A percentile compares a stretch with the other conserved stretches of the same genome.
phyloP scores from a whole-genome alignment of 2,329 filamentous ascomycete species.

The Myriosclerotinia duriaeana region DNA sequence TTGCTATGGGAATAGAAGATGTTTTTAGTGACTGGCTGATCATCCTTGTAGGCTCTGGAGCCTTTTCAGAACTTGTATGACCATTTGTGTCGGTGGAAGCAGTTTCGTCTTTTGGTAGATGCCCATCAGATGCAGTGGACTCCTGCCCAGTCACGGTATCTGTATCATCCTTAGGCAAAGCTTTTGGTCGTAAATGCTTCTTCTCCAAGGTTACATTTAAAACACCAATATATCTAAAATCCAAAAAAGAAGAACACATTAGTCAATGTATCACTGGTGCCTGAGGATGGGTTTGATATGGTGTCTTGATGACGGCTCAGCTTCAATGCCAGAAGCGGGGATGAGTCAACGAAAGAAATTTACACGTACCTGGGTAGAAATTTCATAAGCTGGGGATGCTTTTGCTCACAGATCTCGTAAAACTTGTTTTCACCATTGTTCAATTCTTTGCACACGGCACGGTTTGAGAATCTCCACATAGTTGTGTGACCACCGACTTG shows the following conservation, averaged over 20 bases:
- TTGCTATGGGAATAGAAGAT: slow-evolving; percentile 66
- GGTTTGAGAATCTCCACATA: slow-evolving; percentile 89
- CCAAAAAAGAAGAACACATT: slow-evolving; percentile 34
- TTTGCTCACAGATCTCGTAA: slow-evolving; percentile 91
- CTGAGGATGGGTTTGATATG: slow-evolving; percentile 18
- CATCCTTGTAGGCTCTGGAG: slow-evolving; percentile 46
- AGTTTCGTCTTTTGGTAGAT: slow-evolving; percentile 28
- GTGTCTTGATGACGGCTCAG: slow-evolving; percentile 34
- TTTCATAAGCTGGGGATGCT: slow-evolving; percentile 83
- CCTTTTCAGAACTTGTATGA: slow-evolving; percentile 30
- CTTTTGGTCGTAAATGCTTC: slow-evolving; percentile 62
- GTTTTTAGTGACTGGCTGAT: slow-evolving; percentile 75
- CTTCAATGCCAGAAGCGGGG: slow-evolving; percentile 38
- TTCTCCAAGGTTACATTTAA: slow-evolving; percentile 95
- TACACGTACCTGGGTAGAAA: slow-evolving; percentile 77
- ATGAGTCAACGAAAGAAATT: slow-evolving; percentile 27
- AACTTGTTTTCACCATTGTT: slow-evolving; percentile 99
- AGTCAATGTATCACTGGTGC: slow-evolving; percentile 22
- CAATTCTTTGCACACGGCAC: slow-evolving; percentile 95
- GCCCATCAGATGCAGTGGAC: slow-evolving; percentile 24
- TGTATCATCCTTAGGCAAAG: slow-evolving; percentile 53
- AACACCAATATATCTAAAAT: slow-evolving; percentile 84
- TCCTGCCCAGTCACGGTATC: slow-evolving; percentile 31
- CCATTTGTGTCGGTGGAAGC: slow-evolving; percentile 15
- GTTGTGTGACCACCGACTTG: slow-evolving; percentile 97